phyloP scores from a whole-genome alignment of 768 basidiomycete genomes.

The Cystofilobasidium macerans region DNA sequence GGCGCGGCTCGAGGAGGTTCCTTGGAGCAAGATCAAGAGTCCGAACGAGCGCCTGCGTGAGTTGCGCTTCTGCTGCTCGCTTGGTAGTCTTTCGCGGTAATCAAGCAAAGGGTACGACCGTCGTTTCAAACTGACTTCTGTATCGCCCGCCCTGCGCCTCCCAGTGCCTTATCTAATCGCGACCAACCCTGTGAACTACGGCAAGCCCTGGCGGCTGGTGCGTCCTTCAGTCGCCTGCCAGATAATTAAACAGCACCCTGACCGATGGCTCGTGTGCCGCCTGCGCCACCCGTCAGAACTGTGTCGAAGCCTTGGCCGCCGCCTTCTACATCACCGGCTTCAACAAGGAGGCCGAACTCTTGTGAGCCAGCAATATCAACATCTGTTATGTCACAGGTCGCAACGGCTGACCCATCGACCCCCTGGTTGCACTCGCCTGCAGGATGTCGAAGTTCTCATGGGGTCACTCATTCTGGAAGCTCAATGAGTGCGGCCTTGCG shows the following conservation, averaged over 20 bases:
- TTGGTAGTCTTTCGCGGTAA: neutral
- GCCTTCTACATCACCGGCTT: constrained; percentile 91
- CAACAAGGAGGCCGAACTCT: constrained; percentile 60
- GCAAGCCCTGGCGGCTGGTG: constrained; percentile 78
- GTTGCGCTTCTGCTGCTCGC: constrained; percentile 32
- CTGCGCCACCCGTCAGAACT: constrained; percentile 17
- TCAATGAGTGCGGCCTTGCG: constrained; percentile 55
- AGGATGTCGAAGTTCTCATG: constrained; percentile 70
- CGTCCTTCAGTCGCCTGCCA: too few species aligned
- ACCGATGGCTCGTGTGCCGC: too few species aligned
- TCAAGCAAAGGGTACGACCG: too few species aligned
- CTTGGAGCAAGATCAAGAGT: constrained; percentile 83
- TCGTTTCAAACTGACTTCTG: neutral
- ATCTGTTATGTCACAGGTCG: neutral
- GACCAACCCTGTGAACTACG: constrained; percentile 94
- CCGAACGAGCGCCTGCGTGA: constrained; percentile 80
- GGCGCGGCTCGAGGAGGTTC: constrained; percentile 89
- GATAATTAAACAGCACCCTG: too few species aligned
- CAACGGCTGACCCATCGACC: neutral
- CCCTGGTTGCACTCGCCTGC: neutral
- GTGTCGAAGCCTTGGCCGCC: constrained; percentile 54
- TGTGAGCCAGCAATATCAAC: constrained; percentile 40
- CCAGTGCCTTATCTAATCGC: constrained; percentile 90
- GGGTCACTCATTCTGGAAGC: constrained; percentile 74
- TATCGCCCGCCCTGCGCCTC: neutral